Percentiles rank a stretch among this genome's conserved stretches.
These are phyloP conservation scores for Falciphora oryzae DNA, from an alignment of 2,329 filamentous ascomycete species.

Conservation along the genomic window DNA sequence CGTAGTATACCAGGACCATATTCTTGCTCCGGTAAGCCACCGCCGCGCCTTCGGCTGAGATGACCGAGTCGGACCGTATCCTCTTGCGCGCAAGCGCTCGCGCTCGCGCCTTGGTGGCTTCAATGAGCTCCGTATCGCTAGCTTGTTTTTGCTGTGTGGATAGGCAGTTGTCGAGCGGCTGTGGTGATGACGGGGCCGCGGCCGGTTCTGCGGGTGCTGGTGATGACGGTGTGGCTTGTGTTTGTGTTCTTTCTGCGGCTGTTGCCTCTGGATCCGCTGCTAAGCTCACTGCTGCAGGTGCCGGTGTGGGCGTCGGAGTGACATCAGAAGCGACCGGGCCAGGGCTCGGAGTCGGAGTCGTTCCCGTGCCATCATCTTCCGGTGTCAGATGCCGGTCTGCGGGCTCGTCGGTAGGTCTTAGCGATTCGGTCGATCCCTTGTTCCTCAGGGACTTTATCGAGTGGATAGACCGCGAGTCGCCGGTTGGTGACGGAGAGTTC, in stretches of 20 bases:
- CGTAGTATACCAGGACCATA: conserved; percentile 87
- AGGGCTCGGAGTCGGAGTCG: neutral
- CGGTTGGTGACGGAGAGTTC: conserved; percentile 1
- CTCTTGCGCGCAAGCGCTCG: conserved; percentile 44
- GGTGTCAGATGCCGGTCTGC: neutral
- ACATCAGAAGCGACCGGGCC: neutral
- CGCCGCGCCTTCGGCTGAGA: conserved; percentile 41
- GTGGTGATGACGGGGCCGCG: neutral
- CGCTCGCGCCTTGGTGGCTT: conserved; percentile 38
- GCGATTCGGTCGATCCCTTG: conserved; percentile 8
- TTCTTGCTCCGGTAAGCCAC: conserved; percentile 62
- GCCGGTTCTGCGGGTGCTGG: neutral
- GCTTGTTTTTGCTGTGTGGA: conserved; percentile 29
- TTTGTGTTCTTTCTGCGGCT: conserved; percentile 15
- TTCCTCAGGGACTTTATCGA: neutral
- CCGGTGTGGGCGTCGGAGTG: neutral
- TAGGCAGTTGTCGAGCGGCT: conserved; percentile 5
- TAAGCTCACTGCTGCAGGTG: too few species aligned
- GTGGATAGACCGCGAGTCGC: neutral
- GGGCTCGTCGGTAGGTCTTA: conserved; percentile 5
- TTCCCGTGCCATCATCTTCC: neutral
- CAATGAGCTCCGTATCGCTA: conserved; percentile 39
- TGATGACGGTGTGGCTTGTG: neutral
- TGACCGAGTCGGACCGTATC: conserved; percentile 42
- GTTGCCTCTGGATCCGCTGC: conserved; percentile 28